A percentile compares a stretch with the other conserved stretches of the same genome.
Evolutionary conservation across 2,329 filamentous ascomycete genomes (phyloP).

Genomic region (Fusarium ramigenum): DNA sequence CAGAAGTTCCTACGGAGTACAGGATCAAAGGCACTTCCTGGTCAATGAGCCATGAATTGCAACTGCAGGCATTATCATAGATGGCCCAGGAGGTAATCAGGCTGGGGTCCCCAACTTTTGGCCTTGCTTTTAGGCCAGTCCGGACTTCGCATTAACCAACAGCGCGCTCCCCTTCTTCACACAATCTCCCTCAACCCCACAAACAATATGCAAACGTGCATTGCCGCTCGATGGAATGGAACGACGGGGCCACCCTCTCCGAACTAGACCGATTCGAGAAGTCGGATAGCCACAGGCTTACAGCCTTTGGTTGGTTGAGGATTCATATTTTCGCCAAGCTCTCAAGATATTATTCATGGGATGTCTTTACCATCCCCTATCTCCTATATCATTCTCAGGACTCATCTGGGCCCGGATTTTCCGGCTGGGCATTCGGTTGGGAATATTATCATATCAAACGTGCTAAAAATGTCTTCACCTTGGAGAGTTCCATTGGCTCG

Average conservation of each 20-base stretch:
- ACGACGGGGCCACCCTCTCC: constrained; percentile 16
- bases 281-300: neutral
- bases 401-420: constrained; percentile 1
- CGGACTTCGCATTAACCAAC: constrained; percentile 24
- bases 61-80: constrained; percentile 9
- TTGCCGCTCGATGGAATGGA: constrained; percentile 29
- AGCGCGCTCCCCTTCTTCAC: neutral
- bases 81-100: neutral
- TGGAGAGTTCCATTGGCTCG: constrained; percentile 1
- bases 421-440: constrained; percentile 12
- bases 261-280: constrained; percentile 11
- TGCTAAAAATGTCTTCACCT: neutral
- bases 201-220: constrained; percentile 28
- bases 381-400: neutral
- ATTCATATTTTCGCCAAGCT: constrained; percentile 11
- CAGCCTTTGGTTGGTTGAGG: constrained; percentile 1
- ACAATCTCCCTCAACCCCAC: constrained; percentile 35
- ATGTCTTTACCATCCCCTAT: constrained; percentile 7
- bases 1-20: neutral
- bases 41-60: constrained; percentile 7
- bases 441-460: neutral
- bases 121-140: constrained; percentile 2
- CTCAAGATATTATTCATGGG: constrained; percentile 12
- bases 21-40: constrained; percentile 3
- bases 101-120: constrained; percentile 34